Base-by-base conservation (phyloP, 176 grass and related monocot genomes). In the Tuctoria greenei region DNA sequence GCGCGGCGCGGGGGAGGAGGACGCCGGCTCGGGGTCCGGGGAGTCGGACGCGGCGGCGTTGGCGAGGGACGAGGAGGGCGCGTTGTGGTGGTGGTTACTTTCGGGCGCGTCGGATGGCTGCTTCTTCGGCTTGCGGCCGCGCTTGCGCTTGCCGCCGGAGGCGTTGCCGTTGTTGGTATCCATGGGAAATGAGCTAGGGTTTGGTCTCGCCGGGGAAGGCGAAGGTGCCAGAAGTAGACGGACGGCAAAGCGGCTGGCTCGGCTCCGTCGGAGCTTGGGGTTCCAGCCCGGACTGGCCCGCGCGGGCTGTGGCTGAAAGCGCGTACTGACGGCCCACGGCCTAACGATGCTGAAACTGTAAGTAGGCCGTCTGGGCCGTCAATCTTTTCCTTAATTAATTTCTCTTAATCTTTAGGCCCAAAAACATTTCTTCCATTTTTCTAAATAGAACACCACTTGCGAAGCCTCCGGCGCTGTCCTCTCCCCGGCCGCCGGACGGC, bases 121-220 rank as follows among this genome's bases (percentile, higher is more conserved):
- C 23, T 45, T 63, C 69, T 87, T 71, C 15, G 59, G 47, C 89
- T 83, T 83, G 41, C 85, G 85, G 34, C 69, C 76, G 44, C 81
- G 76, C 85, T 92, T 92, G 69, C 82, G 89, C 82, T 84, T 71
- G 41, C 76, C 42, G 9, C 36, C 81, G 5, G 85, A 81, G 60
- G 59, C 46, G 75, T 63, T 12, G 18, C 64, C 73, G 63, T 79
- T 40, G 38, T 31, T 50, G 66, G n/a, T n/a, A n/a, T 82, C 90
- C 90, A 92, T 92, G 82, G 82, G 60, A 13, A 68, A 13, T 41
- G 56, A n/a, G 59, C 58, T 93, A 87, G 88, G 87, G 87, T 90
- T 90, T 80, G 73, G 37, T 26, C 6, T 50, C 38, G 62, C 35
- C 61, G 64, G 44, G 64, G 23, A 26, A 37, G 70, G 47, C 31